phyloP scores from a whole-genome alignment of 352 stramenopile genomes.

The Phytophthora vignae region DNA sequence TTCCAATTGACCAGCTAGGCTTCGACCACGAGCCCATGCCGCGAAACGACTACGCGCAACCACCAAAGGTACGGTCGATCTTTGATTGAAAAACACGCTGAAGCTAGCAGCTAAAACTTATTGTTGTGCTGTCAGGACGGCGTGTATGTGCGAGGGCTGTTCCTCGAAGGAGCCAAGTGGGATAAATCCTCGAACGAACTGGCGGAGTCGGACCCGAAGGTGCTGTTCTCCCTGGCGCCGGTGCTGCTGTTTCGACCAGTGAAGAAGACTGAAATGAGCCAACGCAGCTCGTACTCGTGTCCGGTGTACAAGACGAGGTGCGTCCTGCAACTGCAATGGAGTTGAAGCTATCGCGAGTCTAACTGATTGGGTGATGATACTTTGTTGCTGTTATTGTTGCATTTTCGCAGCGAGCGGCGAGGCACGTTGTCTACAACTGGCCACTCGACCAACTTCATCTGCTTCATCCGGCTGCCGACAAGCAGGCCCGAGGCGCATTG shows the following conservation, averaged over 20 bases:
- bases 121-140: conserved; percentile 60
- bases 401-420: conserved; percentile 72
- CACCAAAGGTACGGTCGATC: conserved; percentile 56
- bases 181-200: conserved; percentile 74
- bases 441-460: conserved; percentile 97
- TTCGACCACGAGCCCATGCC: conserved; percentile 89
- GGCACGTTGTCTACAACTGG: conserved; percentile 93
- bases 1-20: conserved; percentile 91
- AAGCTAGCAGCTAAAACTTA: conserved; percentile 6
- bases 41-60: conserved; percentile 73
- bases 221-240: conserved; percentile 86
- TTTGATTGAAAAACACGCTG: background rate
- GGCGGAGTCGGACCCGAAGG: conserved; percentile 87
- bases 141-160: conserved; percentile 90
- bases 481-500: conserved; percentile 88
- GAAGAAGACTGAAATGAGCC: conserved; percentile 82
- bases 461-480: conserved; percentile 91
- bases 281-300: conserved; percentile 84
- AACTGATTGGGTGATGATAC: background rate
- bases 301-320: conserved; percentile 96
- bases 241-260: conserved; percentile 87
- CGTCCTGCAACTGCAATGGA: conserved; percentile 3
- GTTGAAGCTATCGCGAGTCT: background rate
- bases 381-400: background rate
- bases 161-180: conserved; percentile 92